Percentiles rank a stretch among this genome's conserved stretches.
These are phyloP conservation scores for Hsuehochloa calcarea DNA, from an alignment of 176 grass and related monocot species.

Conservation along the genomic window DNA sequence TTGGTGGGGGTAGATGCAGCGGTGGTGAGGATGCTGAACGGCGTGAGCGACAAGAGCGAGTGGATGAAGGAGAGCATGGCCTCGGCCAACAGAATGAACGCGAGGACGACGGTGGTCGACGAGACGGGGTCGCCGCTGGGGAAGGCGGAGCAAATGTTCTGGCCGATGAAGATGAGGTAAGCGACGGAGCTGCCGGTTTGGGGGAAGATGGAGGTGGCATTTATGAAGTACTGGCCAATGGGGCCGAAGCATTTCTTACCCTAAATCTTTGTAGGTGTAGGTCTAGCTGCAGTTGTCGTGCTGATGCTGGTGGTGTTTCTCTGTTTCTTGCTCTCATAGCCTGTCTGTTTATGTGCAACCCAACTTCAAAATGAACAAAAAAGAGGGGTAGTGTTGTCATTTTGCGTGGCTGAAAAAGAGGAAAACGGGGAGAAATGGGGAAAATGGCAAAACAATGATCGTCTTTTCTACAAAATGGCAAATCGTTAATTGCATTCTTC, in stretches of 20 bases:
- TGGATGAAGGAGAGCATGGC: constrained; percentile 58
- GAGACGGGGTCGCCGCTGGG: constrained; percentile 19
- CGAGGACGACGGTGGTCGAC: constrained; percentile 43
- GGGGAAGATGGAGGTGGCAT: constrained; percentile 63
- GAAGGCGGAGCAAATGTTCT: constrained; percentile 65
- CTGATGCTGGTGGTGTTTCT: constrained; percentile 12
- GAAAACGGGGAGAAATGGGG: too few relatives aligned
- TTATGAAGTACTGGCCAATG: constrained; percentile 47
- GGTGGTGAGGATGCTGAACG: constrained; percentile 36
- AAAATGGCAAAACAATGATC: too few relatives aligned
- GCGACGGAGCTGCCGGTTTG: constrained; percentile 51
- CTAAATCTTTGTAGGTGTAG: constrained; percentile 61
- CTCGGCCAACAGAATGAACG: constrained; percentile 56
- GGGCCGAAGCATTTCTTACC: constrained; percentile 62
- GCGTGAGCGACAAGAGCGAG: constrained; percentile 9
- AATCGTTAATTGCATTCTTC: too few relatives aligned
- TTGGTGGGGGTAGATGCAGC: background rate
- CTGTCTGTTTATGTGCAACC: constrained; percentile 54
- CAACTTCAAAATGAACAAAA: constrained; percentile 25
- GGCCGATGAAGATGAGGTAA: constrained; percentile 88
- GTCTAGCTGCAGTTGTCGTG: background rate
- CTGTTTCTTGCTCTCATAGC: constrained; percentile 48
- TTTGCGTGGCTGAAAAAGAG: too few relatives aligned
- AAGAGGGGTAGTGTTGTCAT: too few relatives aligned
- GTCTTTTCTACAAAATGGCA: too few relatives aligned